phyloP scores from a whole-genome alignment of 495 filamentous ascomycete species.

The Podospora comata region DNA sequence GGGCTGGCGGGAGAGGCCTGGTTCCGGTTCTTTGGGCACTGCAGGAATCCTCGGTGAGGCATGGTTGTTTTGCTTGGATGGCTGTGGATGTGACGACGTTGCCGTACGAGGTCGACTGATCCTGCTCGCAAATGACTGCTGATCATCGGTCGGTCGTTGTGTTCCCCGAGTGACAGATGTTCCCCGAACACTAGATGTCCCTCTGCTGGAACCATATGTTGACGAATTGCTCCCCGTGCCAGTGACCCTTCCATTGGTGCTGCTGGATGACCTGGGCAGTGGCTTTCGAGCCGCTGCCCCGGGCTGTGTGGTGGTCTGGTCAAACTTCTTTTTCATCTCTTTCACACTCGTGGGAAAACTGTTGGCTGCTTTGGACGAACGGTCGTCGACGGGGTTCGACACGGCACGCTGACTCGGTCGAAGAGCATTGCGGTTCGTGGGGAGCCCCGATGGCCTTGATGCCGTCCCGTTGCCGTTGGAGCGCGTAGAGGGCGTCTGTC shows the following conservation, averaged over 20 bases:
- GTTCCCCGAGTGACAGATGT: conserved; percentile 31
- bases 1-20: conserved; percentile 27
- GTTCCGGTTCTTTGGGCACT: conserved; percentile 27
- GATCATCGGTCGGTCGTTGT: conserved; percentile 45
- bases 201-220: conserved; percentile 6
- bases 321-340: conserved; percentile 54
- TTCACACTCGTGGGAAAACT: conserved; percentile 49
- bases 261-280: conserved; percentile 33
- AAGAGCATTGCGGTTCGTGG: conserved; percentile 26
- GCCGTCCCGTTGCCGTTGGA: conserved; percentile 39
- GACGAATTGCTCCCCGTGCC: conserved; percentile 28
- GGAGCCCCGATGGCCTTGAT: conserved; percentile 35
- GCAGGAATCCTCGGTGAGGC: conserved; percentile 34
- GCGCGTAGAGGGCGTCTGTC: conserved; percentile 33
- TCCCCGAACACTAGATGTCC: conserved; percentile 10
- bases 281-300: conserved; percentile 32
- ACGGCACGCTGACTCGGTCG: conserved; percentile 43
- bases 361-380: conserved; percentile 26
- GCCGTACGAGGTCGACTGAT: conserved; percentile 46
- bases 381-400: conserved; percentile 50
- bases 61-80: conserved; percentile 47
- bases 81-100: conserved; percentile 35
- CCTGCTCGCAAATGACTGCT: conserved; percentile 53
- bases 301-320: conserved; percentile 34
- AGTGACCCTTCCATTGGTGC: conserved; percentile 25